A percentile compares a stretch with the other conserved stretches of the same genome.
phyloP scores from a whole-genome alignment of 2,329 filamentous ascomycete genomes.

The Penicillium italicum region DNA sequence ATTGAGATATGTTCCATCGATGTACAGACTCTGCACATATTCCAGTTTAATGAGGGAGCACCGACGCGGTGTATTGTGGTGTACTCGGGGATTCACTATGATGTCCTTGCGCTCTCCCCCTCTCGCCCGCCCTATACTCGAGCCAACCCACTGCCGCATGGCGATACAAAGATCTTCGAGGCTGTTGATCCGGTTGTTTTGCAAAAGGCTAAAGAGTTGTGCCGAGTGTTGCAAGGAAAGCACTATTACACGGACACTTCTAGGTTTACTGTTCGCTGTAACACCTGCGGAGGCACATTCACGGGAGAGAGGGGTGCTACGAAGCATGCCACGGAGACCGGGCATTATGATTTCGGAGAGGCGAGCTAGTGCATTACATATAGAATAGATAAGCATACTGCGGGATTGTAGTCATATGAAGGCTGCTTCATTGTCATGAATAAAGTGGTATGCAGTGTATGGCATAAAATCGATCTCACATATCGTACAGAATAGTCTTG shows the following conservation, averaged over 20 bases:
- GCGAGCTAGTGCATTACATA: constrained; percentile 27
- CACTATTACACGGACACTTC: constrained; percentile 90
- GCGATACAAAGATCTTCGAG: constrained; percentile 74
- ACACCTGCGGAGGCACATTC: constrained; percentile 49
- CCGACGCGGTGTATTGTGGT: constrained; percentile 71
- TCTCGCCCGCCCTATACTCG: constrained; percentile 55
- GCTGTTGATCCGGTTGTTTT: constrained; percentile 53
- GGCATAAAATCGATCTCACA: constrained; percentile 16
- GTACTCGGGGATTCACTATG: constrained; percentile 92
- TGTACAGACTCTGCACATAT: constrained; percentile 64
- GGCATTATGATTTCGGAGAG: constrained; percentile 51
- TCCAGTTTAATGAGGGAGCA: constrained; percentile 74
- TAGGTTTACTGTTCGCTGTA: constrained; percentile 74
- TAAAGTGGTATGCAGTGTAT: constrained; percentile 5
- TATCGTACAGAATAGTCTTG: constrained; percentile 20
- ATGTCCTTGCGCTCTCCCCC: constrained; percentile 74
- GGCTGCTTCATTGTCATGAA: constrained; percentile 2
- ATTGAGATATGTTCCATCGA: constrained; percentile 84
- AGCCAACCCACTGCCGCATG: constrained; percentile 62
- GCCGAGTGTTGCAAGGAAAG: constrained; percentile 62
- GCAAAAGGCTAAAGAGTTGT: constrained; percentile 61
- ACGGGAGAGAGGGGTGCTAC: constrained; percentile 47
- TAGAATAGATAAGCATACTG: background rate
- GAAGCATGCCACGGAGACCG: constrained; percentile 46
- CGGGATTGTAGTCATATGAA: background rate